Evolutionary conservation across 129 eudicot species (phyloP), one percentile per base, ranked within the genome.

Genomic region (Logfia minima): DNA sequence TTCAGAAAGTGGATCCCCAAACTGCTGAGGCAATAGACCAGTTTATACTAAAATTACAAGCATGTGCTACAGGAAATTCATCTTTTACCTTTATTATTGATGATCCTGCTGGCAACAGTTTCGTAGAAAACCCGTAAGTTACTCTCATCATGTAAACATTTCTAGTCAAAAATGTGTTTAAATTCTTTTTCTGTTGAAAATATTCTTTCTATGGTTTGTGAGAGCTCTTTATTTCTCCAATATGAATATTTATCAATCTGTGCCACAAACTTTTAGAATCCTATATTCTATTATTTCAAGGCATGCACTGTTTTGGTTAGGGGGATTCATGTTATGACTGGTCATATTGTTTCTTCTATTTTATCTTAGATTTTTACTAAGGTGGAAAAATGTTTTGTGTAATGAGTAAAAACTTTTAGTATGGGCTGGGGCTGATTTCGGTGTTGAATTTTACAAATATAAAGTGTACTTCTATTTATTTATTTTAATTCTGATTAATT

Each of bases 41-140:
- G 24, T 87, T 89, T 74, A 67, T 87, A 79, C 28, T 76, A 19
- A 89, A 87, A 72, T 73, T 89, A 65, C 85, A 82, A 77, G 89
- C 86, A 55, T 89, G 87, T 87, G 96, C 96, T 13, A 31, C 75
- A 53, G 96, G 80, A 72, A 71, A 81, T 26, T 83, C 76, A 32
- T 39, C 86, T 65, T 89, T 89, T 76, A 83, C 90, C 67, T 81
- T 89, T 70, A 76, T 83, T 58, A 85, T 89, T 75, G 96, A 87
- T 48, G 96, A 89, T 85, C 96, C 96, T 71, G 89, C 90, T 58
- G 96, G 96, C 24, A 89, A 89, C 85, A 89, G 92, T 84, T 89
- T 87, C 56, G 85, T 87, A 53, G 96, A 87, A 80, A 87, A 89
- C 74, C 96, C 87, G 96, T 89, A 87, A 83, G 92, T 68, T 66